Conservation (phyloP, 805 yeast species). For the Yamadazyma insecticola region DNA sequence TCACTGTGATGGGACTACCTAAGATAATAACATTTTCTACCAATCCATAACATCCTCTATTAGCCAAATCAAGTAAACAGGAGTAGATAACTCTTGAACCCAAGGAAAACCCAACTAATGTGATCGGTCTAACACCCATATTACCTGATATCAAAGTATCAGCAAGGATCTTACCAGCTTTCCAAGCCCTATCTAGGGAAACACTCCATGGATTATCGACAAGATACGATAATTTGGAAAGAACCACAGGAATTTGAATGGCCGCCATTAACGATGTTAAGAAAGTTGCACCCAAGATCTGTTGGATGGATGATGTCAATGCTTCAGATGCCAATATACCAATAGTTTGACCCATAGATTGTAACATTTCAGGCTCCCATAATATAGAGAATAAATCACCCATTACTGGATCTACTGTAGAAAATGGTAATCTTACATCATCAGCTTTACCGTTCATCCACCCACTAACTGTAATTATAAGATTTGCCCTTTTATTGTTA, state of each 20-base stretch:
- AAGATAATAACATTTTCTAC: slow-evolving; percentile 83
- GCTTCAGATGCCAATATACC: slow-evolving; percentile 91
- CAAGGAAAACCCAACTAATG: slow-evolving; percentile 87
- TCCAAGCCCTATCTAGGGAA: slow-evolving; percentile 94
- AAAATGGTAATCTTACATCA: slow-evolving; percentile 93
- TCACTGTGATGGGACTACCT: slow-evolving; percentile 84
- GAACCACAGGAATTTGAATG: slow-evolving; percentile 85
- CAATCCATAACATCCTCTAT: slow-evolving; percentile 79
- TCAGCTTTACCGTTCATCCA: slow-evolving; percentile 97
- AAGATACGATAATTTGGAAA: slow-evolving; percentile 82
- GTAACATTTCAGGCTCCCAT: slow-evolving; percentile 98
- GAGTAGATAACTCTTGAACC: slow-evolving; percentile 92
- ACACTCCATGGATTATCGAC: slow-evolving; percentile 98
- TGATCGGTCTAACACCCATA: slow-evolving; percentile 87
- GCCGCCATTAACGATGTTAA: slow-evolving; percentile 89
- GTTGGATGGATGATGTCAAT: slow-evolving; percentile 88
- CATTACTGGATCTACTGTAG: slow-evolving; percentile 96
- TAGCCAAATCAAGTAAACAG: slow-evolving; percentile 81
- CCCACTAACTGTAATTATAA: slow-evolving; percentile 87
- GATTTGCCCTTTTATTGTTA: slow-evolving; percentile 81
- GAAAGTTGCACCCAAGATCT: slow-evolving; percentile 87
- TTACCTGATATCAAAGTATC: slow-evolving; percentile 85
- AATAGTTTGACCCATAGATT: slow-evolving; percentile 94
- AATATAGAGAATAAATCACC: slow-evolving; percentile 88
- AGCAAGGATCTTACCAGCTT: slow-evolving; percentile 87